Conservation (phyloP, 2,329 filamentous ascomycete species). For the Cytospora chrysosperma region DNA sequence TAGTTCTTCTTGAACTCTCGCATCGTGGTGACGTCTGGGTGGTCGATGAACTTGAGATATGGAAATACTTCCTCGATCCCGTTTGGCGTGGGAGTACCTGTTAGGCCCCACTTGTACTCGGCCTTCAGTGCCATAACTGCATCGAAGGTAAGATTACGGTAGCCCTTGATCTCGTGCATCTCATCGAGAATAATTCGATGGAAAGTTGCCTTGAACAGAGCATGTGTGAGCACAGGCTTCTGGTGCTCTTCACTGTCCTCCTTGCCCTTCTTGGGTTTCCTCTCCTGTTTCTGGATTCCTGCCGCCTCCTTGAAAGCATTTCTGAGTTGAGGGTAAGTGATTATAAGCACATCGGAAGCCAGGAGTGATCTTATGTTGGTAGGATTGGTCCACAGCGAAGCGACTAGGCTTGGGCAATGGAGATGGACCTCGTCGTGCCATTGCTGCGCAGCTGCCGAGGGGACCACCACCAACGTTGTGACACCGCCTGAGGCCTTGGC, state of each 20-base stretch:
- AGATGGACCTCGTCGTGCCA: not conserved
- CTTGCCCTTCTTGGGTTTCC: not conserved
- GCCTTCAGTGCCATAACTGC: not conserved
- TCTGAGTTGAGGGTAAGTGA: not conserved
- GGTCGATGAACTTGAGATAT: not conserved
- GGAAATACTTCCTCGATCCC: not conserved
- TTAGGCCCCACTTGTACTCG: not conserved
- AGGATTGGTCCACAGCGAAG: not conserved
- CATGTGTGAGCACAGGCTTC: not conserved
- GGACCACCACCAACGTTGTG: not conserved
- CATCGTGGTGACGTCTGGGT: not conserved
- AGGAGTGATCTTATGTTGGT: no score
- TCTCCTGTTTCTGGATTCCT: not conserved
- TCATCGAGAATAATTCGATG: constrained; percentile 43
- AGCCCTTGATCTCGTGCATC: constrained; percentile 56
- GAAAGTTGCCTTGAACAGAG: constrained; percentile 6
- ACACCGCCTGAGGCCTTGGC: not conserved
- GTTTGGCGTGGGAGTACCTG: constrained; percentile 1
- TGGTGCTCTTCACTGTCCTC: no score
- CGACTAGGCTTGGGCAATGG: not conserved
- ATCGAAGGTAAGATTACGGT: constrained; percentile 27
- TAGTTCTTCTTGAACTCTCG: not conserved
- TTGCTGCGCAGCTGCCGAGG: not conserved
- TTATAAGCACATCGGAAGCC: not conserved
- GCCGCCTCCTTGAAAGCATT: not conserved